These are phyloP conservation scores for Trichoderma atrobrunneum DNA, from an alignment of 2,329 filamentous ascomycete genomes.

Conservation along the genomic window DNA sequence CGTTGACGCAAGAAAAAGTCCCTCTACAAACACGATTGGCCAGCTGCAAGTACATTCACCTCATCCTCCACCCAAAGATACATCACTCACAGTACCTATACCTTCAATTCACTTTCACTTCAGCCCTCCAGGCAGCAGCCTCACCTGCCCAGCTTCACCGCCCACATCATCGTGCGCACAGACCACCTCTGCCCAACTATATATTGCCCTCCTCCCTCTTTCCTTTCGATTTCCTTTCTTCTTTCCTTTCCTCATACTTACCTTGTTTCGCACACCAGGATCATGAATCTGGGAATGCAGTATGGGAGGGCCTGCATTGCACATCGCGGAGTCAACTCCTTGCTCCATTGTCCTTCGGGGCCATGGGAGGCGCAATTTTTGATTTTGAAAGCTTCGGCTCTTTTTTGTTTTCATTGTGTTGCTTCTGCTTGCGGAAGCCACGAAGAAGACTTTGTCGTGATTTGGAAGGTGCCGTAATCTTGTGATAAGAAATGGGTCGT, in stretches of 20 bases:
- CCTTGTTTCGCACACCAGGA: conserved; percentile 36
- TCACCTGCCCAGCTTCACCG: conserved; percentile 15
- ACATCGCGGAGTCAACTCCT: conserved; percentile 46
- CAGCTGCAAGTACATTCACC: background rate
- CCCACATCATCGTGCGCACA: conserved; percentile 15
- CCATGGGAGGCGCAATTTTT: conserved; percentile 52
- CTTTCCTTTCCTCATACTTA: conserved; percentile 50
- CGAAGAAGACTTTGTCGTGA: conserved; percentile 38
- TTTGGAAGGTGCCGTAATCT: background rate
- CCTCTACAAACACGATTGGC: background rate
- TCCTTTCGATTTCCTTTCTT: conserved; percentile 17
- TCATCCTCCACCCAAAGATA: background rate
- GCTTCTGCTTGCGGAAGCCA: conserved; percentile 37
- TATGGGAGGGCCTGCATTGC: conserved; percentile 50
- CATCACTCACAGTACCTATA: background rate
- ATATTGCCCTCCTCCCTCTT: background rate
- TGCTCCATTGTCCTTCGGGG: conserved; percentile 50
- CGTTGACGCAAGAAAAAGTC: background rate
- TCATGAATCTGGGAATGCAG: background rate
- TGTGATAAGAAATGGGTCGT: background rate
- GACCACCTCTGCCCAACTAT: conserved; percentile 14
- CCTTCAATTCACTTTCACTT: background rate
- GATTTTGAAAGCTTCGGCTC: conserved; percentile 31
- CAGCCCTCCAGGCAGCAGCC: conserved; percentile 8
- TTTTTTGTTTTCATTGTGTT: conserved; percentile 50